These are phyloP conservation scores for Candida broadrunensis DNA, from an alignment of 805 yeast species.

Conservation along the genomic window DNA sequence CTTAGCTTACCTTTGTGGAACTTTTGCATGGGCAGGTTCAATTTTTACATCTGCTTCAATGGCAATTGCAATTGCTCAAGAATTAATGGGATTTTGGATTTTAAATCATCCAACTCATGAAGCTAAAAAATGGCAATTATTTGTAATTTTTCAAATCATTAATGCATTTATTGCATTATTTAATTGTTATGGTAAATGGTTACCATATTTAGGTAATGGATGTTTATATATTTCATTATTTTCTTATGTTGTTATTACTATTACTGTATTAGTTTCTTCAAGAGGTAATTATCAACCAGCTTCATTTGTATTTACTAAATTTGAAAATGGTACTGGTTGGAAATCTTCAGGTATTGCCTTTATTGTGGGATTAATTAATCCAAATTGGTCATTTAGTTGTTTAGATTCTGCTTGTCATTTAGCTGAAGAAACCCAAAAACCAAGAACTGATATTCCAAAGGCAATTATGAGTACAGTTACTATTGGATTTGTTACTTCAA, in stretches of 20 bases:
- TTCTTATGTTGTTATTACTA: conserved; percentile 31
- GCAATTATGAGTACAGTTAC: conserved; percentile 40
- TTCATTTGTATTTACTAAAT: conserved; percentile 18
- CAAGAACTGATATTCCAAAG: conserved; percentile 38
- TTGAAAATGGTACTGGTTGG: conserved; percentile 24
- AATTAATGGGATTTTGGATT: conserved; percentile 35
- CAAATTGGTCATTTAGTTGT: conserved; percentile 38
- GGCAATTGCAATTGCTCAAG: conserved; percentile 32
- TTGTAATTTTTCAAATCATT: conserved; percentile 33
- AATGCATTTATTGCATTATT: conserved; percentile 29
- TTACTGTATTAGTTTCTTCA: conserved; percentile 38
- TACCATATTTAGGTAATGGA: conserved; percentile 32
- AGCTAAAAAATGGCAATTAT: conserved; percentile 33
- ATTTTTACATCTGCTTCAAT: conserved; percentile 39
- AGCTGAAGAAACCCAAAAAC: conserved; percentile 38
- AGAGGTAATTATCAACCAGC: conserved; percentile 31
- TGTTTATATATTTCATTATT: conserved; percentile 34
- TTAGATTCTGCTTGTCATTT: conserved; percentile 41
- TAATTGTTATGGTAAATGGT: conserved; percentile 34
- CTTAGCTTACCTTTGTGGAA: conserved; percentile 38
- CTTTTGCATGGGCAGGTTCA: conserved; percentile 42
- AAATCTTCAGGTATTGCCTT: conserved; percentile 32
- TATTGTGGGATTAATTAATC: conserved; percentile 36
- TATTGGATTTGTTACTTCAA: conserved; percentile 37
- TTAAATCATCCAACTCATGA: conserved; percentile 33